These are phyloP conservation scores for Paramecium sonneborni DNA, from an alignment of 73 alveolate genomes.

Conservation along the genomic window DNA sequence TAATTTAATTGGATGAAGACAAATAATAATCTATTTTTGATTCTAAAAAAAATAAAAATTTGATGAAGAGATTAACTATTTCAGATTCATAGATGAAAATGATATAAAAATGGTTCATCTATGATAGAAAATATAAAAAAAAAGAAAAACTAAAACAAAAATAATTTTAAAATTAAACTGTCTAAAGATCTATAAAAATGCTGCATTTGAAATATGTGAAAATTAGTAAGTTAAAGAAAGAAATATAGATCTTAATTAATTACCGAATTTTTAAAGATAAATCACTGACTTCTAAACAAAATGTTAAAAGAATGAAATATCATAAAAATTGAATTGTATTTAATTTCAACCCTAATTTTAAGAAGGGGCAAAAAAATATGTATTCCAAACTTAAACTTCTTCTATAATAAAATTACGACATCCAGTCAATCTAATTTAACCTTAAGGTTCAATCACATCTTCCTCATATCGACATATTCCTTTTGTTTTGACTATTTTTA, in stretches of 20 bases:
- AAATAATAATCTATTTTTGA: too few species aligned
- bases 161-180: not conserved
- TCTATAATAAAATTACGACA: not conserved
- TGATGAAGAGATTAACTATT: too few species aligned
- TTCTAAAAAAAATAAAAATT: too few species aligned
- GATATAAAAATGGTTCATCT: too few species aligned
- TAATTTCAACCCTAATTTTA: not conserved
- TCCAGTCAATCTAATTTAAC: not conserved
- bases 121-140: not conserved
- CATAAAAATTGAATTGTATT: not conserved
- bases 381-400: not conserved
- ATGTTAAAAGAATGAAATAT: not conserved
- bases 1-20: too few species aligned
- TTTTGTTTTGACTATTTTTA: not conserved
- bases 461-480: constrained; percentile 10
- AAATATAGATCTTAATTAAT: not conserved
- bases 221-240: not conserved
- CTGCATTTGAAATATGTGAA: too few species aligned
- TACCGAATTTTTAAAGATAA: not conserved
- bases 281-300: not conserved
- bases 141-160: not conserved
- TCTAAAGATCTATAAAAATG: too few species aligned
- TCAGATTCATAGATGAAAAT: too few species aligned
- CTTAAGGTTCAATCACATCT: not conserved
- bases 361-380: not conserved